Evolutionary conservation across 345 rosid species (phyloP).

Genomic region (Ricinus communis): DNA sequence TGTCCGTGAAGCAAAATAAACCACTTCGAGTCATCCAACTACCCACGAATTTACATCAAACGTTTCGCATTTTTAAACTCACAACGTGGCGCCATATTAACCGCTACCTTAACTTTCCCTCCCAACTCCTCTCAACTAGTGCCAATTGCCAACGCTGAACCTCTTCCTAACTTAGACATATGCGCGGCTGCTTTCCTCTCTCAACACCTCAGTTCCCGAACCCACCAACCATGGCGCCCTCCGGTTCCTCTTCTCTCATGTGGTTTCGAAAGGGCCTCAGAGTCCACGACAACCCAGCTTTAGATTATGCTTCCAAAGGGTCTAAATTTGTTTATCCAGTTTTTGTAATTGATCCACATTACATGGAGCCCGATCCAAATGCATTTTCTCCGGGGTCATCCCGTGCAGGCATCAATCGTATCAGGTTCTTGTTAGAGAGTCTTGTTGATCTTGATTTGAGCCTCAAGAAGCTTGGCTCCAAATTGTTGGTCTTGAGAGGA

Average conservation of each 20-base stretch:
- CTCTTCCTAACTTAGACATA: not conserved
- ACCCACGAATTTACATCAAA: too few relatives aligned
- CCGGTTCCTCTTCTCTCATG: constrained; percentile 60
- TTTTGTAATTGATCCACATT: constrained; percentile 84
- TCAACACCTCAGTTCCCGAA: constrained; percentile 6
- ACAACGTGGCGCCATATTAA: constrained; percentile 34
- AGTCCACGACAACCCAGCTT: constrained; percentile 92
- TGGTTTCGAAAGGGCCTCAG: constrained; percentile 97
- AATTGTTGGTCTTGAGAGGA: constrained; percentile 58
- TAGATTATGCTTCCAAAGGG: constrained; percentile 55
- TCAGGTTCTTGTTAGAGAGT: constrained; percentile 77
- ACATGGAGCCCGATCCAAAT: constrained; percentile 68
- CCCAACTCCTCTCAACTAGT: not conserved
- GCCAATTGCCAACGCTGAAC: not conserved
- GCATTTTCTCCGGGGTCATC: constrained; percentile 74
- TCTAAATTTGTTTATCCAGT: constrained; percentile 62
- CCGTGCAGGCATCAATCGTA: constrained; percentile 71
- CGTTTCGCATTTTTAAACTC: not conserved
- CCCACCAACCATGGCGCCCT: constrained; percentile 38
- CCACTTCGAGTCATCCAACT: too few relatives aligned
- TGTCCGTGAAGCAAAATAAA: too few relatives aligned
- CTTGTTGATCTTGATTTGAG: constrained; percentile 65
- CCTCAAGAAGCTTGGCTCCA: constrained; percentile 61
- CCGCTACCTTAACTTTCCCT: constrained; percentile 9
- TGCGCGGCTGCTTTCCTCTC: constrained; percentile 19